Evolutionary conservation across 1,284 basidiomycete genomes (phyloP).

Genomic region (Apiotrichum gamsii): DNA sequence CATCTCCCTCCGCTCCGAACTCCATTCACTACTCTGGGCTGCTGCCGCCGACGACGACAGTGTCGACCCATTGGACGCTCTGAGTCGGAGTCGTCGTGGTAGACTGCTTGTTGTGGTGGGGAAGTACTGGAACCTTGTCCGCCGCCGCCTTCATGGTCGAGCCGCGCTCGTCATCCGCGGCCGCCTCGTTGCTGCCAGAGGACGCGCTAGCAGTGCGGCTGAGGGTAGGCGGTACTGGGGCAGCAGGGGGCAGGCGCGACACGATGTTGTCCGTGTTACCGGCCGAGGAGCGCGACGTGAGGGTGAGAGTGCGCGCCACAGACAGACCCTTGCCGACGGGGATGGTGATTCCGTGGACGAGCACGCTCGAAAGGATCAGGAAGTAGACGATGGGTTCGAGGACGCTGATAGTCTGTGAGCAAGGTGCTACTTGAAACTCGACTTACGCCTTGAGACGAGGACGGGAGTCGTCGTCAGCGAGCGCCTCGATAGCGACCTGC

Average conservation of each 20-base stretch:
- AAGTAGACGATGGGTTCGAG: slow-evolving; percentile 53
- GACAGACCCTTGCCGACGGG: slow-evolving; percentile 34
- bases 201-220: too few species aligned
- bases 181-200: too few species aligned
- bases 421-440: not conserved
- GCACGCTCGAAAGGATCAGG: slow-evolving; percentile 50
- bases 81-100: too few species aligned
- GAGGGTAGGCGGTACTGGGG: too few species aligned
- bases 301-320: slow-evolving; percentile 5
- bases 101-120: too few species aligned
- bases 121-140: too few species aligned
- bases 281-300: slow-evolving; percentile 4
- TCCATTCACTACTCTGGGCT: too few species aligned
- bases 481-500: slow-evolving; percentile 48
- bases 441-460: slow-evolving; percentile 37
- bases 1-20: too few species aligned
- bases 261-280: slow-evolving; percentile 1
- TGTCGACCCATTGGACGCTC: too few species aligned
- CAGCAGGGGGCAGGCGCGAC: slow-evolving; percentile 15
- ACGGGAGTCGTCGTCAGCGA: slow-evolving; percentile 48
- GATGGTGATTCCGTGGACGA: slow-evolving; percentile 50
- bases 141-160: too few species aligned
- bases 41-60: too few species aligned
- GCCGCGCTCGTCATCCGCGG: too few species aligned
- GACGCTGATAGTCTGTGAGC: slow-evolving; percentile 19